Conservation (phyloP, 1,284 basidiomycete species). For the Mixia osmundae region DNA sequence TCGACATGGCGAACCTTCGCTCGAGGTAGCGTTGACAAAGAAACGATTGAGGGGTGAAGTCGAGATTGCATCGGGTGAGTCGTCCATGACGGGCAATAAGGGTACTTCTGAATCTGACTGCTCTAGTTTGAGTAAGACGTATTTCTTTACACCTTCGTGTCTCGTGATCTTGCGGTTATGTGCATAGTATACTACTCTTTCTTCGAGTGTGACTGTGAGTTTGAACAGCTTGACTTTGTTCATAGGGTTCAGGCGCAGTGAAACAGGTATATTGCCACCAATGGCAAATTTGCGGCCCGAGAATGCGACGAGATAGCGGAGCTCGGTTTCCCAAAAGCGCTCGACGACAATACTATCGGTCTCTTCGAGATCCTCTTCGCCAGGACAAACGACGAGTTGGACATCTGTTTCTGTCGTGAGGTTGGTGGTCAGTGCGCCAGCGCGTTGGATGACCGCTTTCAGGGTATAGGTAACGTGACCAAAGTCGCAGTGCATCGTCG, state of each 20-base stretch:
- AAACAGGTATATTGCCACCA: constrained; percentile 57
- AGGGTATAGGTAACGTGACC: constrained; percentile 60
- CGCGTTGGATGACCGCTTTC: constrained; percentile 58
- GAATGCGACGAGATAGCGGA: constrained; percentile 56
- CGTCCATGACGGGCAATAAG: constrained; percentile 42
- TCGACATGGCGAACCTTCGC: constrained; percentile 10
- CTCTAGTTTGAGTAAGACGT: constrained; percentile 44
- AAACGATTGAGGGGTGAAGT: constrained; percentile 15
- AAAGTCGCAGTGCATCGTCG: constrained; percentile 51
- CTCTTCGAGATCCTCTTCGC: constrained; percentile 34
- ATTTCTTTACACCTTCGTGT: constrained; percentile 43
- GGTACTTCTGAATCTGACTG: constrained; percentile 31
- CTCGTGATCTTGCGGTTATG: constrained; percentile 42
- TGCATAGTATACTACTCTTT: constrained; percentile 50
- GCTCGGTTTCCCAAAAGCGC: constrained; percentile 72
- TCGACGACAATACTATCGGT: constrained; percentile 64
- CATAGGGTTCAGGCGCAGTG: constrained; percentile 59
- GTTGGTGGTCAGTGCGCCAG: constrained; percentile 55
- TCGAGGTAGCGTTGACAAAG: constrained; percentile 15
- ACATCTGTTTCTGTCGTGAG: constrained; percentile 49
- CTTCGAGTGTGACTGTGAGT: constrained; percentile 56
- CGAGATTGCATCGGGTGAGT: constrained; percentile 18
- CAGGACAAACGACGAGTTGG: constrained; percentile 45
- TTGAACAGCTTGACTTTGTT: constrained; percentile 62
- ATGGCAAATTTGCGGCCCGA: constrained; percentile 36